Evolutionary conservation across 306 rosid genomes (phyloP), one percentile per base, ranked within the genome.

Genomic region (Vachellia collinsii): DNA sequence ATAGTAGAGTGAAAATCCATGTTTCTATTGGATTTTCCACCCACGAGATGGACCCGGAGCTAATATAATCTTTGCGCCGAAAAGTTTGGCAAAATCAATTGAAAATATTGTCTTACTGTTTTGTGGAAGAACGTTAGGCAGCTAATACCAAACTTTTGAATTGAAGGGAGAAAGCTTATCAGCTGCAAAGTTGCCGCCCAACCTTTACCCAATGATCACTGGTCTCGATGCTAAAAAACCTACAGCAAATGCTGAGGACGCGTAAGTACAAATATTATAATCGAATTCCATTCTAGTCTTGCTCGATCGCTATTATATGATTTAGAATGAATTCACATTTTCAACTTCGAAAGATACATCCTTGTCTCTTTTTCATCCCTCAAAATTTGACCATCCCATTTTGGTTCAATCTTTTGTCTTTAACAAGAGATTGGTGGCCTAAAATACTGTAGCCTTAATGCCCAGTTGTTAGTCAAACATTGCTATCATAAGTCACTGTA

Each of bases 161-260:
- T 74, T 84, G 80, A 47, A 94, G 97, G 99, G 99, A 11, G 85
- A 93, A 79, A 94, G 97, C 86, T 85, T 94, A 53, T 89, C 97
- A 64, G 34, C 87, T 47, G n/a, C 48, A 41, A 80, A 75, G 72
- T 80, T 94, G 86, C 74, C 41, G 20, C 51, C 78, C 71, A 89
- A 82, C 63, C 83, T 76, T 71, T 94, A 90, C 70, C 90, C 90
- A 23, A 70, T 93, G 23, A 68, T 89, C 74, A 90, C 79, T 66
- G 86, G 97, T 61, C 90, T 80, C 50, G 87, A 83, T 76, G 95
- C 86, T 72, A 91, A 85, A 87, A 82, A 86, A 78, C 86, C 91
- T 16, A 85, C 73, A 82, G 92, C 87, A 81, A 88, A 87, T 16
- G 80, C 1, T 38, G 65, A 46, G 44, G 92, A 94, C 46, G 97